Conservation (phyloP, 2,329 filamentous ascomycete genomes). For the Lasiodiplodia sp. region DNA sequence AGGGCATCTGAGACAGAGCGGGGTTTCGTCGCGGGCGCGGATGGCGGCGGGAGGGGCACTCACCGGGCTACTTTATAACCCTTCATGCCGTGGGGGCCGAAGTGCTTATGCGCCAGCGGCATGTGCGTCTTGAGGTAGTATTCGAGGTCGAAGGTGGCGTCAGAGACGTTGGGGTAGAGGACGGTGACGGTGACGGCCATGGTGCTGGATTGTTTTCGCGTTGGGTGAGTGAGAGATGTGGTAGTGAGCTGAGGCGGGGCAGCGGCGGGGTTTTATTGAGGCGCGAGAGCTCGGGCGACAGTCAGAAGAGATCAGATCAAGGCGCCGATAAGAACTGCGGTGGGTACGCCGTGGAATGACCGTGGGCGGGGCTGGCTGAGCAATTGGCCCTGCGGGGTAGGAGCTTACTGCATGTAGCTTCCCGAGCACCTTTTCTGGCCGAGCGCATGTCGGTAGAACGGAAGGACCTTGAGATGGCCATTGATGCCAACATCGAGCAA, state of each 20-base stretch:
- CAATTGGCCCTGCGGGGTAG: constrained; percentile 4
- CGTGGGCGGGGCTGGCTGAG: not conserved
- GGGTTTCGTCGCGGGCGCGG: not conserved
- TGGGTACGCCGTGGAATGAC: constrained; percentile 15
- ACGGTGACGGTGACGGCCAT: constrained; percentile 36
- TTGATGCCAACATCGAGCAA: not conserved
- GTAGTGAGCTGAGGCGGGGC: not conserved
- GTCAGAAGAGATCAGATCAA: constrained; percentile 10
- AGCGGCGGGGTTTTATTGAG: not conserved
- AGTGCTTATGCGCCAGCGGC: constrained; percentile 45
- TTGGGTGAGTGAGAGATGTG: not conserved
- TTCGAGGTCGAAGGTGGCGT: constrained; percentile 48
- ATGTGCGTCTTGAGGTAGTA: constrained; percentile 50
- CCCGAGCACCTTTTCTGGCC: not conserved
- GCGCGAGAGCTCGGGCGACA: not conserved
- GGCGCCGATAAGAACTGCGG: not conserved
- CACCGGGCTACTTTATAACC: constrained; percentile 32
- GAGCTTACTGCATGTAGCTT: not conserved
- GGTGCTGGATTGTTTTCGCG: not conserved
- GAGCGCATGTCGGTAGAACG: not conserved
- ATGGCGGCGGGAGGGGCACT: not conserved
- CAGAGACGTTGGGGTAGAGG: constrained; percentile 32
- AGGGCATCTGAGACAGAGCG: not conserved
- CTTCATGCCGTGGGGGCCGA: constrained; percentile 42
- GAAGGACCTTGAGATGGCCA: not conserved